Base-by-base conservation (phyloP, 1,139 yeast genomes). In the Martiniozyma asiatica region DNA sequence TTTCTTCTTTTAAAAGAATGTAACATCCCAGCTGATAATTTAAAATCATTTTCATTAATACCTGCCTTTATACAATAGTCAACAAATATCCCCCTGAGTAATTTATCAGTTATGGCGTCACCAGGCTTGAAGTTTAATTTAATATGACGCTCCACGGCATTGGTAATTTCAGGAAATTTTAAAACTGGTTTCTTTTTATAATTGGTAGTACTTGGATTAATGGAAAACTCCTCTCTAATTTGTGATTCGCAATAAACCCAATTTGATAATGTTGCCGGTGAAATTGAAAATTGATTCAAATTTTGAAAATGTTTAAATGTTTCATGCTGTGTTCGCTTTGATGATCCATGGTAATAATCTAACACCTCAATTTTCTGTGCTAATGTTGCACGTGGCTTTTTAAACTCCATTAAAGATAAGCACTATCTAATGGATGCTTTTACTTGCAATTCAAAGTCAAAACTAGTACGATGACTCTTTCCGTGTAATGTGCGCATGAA, bases 211-310 rank as follows among this genome's bases (percentile, higher is more conserved):
- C 44, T 34, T 8, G 56, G 56, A 29, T 45, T 45, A 2, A 40
- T 37, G 4, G 20, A 23, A 17, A 27, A 42, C 27, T 43, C 39
- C 3, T 35, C 31, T 5, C 58, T 38, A 4, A 53, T 23, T 5
- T 33, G 30, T 1, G 30, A 20, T 27, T 51, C 54, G 22, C 38
- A 40, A 7, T 43, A 13, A 2, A 37, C 35, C 58, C 58, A 53
- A 10, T 43, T 47, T 2, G 56, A 50, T 17, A 53, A 34, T 1
- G 57, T 51, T 8, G 55, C 53, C 35, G 49, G 56, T 11, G 55
- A 51, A n/a, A 53, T 44, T 13, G 53, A 36, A 34, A 53, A 52
- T 18, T 28, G 28, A 6, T 34, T 36, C 13, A 29, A 35, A 1
- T 30, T 25, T 14, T 35, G 36, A 37, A 50, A 51, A 32, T 45